Evolutionary conservation across 1,139 yeast species (phyloP).

Genomic region (Kodamaea alishanica): DNA sequence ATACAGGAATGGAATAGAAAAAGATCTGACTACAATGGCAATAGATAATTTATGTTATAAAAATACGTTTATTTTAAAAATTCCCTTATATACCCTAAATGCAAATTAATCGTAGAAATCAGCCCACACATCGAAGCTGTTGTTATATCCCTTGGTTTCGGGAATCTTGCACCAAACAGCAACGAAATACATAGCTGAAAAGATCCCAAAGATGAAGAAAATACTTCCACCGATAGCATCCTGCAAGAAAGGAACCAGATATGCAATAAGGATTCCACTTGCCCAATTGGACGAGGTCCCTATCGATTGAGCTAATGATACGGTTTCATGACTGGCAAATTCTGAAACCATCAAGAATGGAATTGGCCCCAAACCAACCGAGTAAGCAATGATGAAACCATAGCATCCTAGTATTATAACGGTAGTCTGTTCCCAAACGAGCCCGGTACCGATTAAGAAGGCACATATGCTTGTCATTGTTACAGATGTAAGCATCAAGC

Average conservation of each 20-base stretch:
- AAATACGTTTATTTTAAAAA: too few species aligned
- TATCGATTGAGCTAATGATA: conserved; percentile 21
- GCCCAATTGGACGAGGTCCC: conserved; percentile 22
- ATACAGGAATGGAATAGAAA: too few species aligned
- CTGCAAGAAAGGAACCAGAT: conserved; percentile 27
- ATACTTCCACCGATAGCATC: conserved; percentile 26
- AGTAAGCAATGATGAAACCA: conserved; percentile 19
- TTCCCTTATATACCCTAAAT: too few species aligned
- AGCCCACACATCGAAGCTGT: conserved; percentile 30
- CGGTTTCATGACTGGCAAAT: conserved; percentile 19
- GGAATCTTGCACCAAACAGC: conserved; percentile 27
- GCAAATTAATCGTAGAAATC: too few species aligned
- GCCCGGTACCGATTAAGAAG: conserved; percentile 14
- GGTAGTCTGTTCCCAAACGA: conserved; percentile 9
- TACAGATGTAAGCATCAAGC: conserved; percentile 17
- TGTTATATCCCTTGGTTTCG: conserved; percentile 30
- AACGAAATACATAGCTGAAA: conserved; percentile 20
- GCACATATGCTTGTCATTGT: conserved; percentile 14
- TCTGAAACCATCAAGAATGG: conserved; percentile 31
- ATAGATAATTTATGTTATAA: too few species aligned
- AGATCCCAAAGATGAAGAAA: conserved; percentile 27
- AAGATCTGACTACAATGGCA: too few species aligned
- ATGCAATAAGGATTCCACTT: conserved; percentile 19
- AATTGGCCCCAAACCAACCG: conserved; percentile 21
- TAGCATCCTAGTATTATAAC: conserved; percentile 18